Evolutionary conservation across 352 stramenopile genomes (phyloP), one percentile per base, ranked within the genome.

Genomic region (Phytophthora nicotianae): DNA sequence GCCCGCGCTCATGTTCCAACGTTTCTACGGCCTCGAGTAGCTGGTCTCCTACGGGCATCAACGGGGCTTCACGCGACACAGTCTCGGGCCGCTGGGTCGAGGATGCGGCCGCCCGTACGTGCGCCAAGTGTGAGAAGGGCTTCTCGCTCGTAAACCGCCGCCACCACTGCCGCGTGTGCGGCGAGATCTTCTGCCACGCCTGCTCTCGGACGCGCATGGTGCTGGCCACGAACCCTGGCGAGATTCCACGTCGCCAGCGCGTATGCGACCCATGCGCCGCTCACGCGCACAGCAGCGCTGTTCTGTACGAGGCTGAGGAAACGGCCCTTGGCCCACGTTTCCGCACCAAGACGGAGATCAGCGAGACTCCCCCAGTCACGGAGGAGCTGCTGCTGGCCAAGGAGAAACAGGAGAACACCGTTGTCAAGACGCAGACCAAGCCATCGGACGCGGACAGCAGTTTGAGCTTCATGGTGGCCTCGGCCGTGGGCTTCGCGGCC

Each of bases 91-190:
- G 82, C 50, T 93, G 85, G 85, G 70, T 88, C 20, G 76, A 89
- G 19, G 85, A 93, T 55, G 60, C 64, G 24, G 72, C 75, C 17
- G 75, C 68, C 58, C 67, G 70, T 24, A 76, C 51, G 13, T 94
- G 86, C 68, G 64, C 56, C 60, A 89, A 91, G 65, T 94, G 85
- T 65, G 78, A 84, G 62, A 75, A 79, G 26, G 49, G 21, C 5
- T 94, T 94, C 53, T 88, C 85, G 49, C 68, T 94, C 23, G 75
- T 90, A 40, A 88, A 90, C 67, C 81, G 85, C 2, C 81, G 85
- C 23, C 85, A 94, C 60, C 85, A 94, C 73, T 94, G 85, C 68
- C 85, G 85, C 50, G 83, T 91, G 46, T 94, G 85, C 48, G 85
- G 85, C 27, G 65, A 92, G 63, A 89, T 94, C 47, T 94, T 94